Conservation (phyloP, 768 basidiomycete genomes). For the Fomitopsis pulvina region DNA sequence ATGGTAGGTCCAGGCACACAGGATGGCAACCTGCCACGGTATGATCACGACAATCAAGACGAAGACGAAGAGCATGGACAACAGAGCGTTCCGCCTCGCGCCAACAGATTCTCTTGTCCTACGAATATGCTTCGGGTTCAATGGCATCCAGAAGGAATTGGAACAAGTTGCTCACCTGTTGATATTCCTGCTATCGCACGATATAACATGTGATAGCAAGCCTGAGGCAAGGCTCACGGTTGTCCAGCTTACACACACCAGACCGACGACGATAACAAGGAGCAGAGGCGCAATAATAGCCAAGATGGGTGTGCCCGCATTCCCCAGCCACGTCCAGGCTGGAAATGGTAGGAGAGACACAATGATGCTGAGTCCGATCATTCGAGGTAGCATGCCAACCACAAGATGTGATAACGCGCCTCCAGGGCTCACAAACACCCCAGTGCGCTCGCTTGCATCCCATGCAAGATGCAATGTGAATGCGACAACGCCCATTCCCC, state of each 20-base stretch:
- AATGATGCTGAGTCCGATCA: constrained; percentile 38
- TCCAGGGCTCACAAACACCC: constrained; percentile 27
- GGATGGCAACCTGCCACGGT: constrained; percentile 91
- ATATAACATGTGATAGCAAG: constrained; percentile 27
- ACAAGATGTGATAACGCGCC: constrained; percentile 43
- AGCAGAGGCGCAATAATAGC: constrained; percentile 49
- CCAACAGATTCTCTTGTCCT: constrained; percentile 16
- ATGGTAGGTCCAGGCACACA: constrained; percentile 79
- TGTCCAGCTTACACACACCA: constrained; percentile 59
- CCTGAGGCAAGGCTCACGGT: constrained; percentile 38
- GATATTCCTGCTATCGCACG: not conserved
- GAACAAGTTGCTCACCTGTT: not conserved
- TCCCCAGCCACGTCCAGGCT: constrained; percentile 52
- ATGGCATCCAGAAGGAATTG: not conserved
- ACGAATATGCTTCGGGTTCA: not conserved
- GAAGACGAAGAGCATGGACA: constrained; percentile 57
- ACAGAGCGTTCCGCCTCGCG: constrained; percentile 40
- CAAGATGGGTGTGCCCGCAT: constrained; percentile 41
- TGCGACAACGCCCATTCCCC: constrained; percentile 67
- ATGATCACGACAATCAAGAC: constrained; percentile 65
- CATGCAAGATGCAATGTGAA: constrained; percentile 50
- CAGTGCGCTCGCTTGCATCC: constrained; percentile 24
- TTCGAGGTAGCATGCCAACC: constrained; percentile 28
- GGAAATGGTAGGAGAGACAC: constrained; percentile 54
- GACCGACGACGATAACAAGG: constrained; percentile 53